Percentiles rank a stretch among this genome's conserved stretches.
phyloP scores from a whole-genome alignment of 2,329 filamentous ascomycete species.

The Laburnicola sp. region DNA sequence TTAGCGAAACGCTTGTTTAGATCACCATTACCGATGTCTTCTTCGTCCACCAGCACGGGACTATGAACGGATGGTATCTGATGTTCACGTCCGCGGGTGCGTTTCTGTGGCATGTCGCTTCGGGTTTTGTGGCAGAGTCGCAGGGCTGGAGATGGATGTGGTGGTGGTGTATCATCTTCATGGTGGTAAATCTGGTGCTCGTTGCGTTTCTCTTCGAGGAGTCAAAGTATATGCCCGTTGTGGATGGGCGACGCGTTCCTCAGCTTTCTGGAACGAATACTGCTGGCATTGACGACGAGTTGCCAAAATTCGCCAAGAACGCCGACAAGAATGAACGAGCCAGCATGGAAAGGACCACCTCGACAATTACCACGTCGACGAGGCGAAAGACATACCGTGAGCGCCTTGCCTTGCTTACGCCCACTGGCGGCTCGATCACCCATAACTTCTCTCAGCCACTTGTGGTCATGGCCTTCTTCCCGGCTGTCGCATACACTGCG shows the following conservation, averaged over 20 bases:
- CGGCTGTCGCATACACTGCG: slow-evolving; percentile 45
- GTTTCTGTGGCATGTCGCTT: slow-evolving; percentile 46
- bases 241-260: slow-evolving; percentile 11
- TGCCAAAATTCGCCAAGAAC: not conserved
- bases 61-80: slow-evolving; percentile 53
- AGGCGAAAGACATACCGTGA: slow-evolving; percentile 50
- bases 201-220: slow-evolving; percentile 53
- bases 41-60: slow-evolving; percentile 53
- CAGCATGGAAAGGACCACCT: slow-evolving; percentile 9
- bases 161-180: slow-evolving; percentile 52
- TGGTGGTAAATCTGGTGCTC: slow-evolving; percentile 44
- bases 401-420: slow-evolving; percentile 45
- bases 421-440: slow-evolving; percentile 35
- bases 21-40: slow-evolving; percentile 55
- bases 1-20: slow-evolving; percentile 51
- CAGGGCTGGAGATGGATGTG: slow-evolving; percentile 58
- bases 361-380: slow-evolving; percentile 34
- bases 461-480: slow-evolving; percentile 43
- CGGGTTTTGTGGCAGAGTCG: slow-evolving; percentile 47
- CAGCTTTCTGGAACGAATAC: not conserved
- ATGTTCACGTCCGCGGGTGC: slow-evolving; percentile 44
- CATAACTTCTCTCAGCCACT: slow-evolving; percentile 46
- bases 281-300: no score
- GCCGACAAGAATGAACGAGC: slow-evolving; percentile 7
- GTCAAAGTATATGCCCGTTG: slow-evolving; percentile 16